Conservation (phyloP, 768 basidiomycete species). For the Calocybe gangraenosa region DNA sequence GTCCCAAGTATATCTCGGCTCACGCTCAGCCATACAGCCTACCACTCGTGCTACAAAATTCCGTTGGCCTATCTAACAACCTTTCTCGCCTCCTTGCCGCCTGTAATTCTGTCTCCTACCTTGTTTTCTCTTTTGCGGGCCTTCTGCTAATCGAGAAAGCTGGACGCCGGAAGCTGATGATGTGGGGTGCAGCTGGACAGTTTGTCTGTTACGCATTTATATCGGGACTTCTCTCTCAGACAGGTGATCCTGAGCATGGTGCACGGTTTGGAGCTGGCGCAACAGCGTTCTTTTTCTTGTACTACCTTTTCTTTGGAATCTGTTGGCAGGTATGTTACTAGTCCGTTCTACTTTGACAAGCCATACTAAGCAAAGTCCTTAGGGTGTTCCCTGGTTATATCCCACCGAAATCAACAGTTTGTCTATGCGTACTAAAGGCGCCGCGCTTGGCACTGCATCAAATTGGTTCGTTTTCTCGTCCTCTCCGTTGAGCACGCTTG, state of each 20-base stretch:
- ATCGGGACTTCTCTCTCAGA: constrained; percentile 34
- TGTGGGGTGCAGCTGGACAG: constrained; percentile 50
- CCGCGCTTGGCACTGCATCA: constrained; percentile 42
- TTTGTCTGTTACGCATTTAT: constrained; percentile 44
- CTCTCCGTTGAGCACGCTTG: neutral
- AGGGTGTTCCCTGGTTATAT: constrained; percentile 49
- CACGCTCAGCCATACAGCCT: constrained; percentile 23
- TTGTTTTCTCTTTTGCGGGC: constrained; percentile 43
- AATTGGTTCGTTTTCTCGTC: constrained; percentile 32
- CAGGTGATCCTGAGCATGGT: constrained; percentile 26
- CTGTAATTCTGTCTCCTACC: constrained; percentile 49
- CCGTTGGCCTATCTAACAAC: constrained; percentile 47
- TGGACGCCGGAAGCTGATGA: constrained; percentile 47
- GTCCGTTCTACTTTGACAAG: neutral
- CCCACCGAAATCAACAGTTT: constrained; percentile 49
- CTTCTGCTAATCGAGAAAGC: constrained; percentile 43
- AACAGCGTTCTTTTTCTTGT: constrained; percentile 46
- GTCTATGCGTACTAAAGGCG: constrained; percentile 47
- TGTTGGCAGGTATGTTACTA: constrained; percentile 42
- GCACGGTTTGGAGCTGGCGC: constrained; percentile 37
- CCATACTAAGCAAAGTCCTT: neutral
- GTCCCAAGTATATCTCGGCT: neutral
- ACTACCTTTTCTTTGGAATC: constrained; percentile 48
- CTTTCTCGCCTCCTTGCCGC: constrained; percentile 44
- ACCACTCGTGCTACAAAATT: constrained; percentile 46